Base-by-base conservation (phyloP, 164 flowering plant species). In the Amborella trichopoda region DNA sequence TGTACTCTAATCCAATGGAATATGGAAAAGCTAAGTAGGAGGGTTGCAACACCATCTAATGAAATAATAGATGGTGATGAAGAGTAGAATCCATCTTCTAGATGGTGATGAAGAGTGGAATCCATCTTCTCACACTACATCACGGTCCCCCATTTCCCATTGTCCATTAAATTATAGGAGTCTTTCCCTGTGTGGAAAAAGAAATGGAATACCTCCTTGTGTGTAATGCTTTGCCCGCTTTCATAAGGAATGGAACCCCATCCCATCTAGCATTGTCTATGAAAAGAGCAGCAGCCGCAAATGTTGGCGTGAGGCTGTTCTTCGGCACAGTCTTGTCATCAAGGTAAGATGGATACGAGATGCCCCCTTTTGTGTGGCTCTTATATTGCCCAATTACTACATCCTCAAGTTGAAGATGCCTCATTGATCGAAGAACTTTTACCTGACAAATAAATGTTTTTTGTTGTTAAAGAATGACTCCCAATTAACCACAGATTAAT, bases 231-330 rank as follows among this genome's bases (percentile, higher is more conserved):
- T 89, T 89, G 41, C 97, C 97, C 40, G 97, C 97, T 69, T 85
- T 89, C 97, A 89, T 80, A 23, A 89, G 68, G 51, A 89, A 85
- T 11, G 97, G 97, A 27, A 89, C 97, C 9, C 97, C 97, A 62
- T 89, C 97, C 97, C 97, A 89, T 68, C 97, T 76, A 17, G 95
- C 90, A 66, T 89, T 83, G 55, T 89, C 77, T 40, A 89, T 89
- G 55, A 85, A 89, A 27, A 89, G 78, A 17, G 97, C 97, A 47
- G 94, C 90, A 0, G 97, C 97, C 3, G 97, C 94, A 78, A 90
- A 90, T 33, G 95, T 90, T 26, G 98, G 98, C 23, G 95, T 90
- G 17, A 76, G 59, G 58, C 94, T 89, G 54, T 52, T 70, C 14
- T 76, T 74, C 0, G 90, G 91, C 17, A 89, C 95, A 36, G 97